These are phyloP conservation scores for Acacia melanoxylon DNA, from an alignment of 306 rosid species.

Conservation along the genomic window DNA sequence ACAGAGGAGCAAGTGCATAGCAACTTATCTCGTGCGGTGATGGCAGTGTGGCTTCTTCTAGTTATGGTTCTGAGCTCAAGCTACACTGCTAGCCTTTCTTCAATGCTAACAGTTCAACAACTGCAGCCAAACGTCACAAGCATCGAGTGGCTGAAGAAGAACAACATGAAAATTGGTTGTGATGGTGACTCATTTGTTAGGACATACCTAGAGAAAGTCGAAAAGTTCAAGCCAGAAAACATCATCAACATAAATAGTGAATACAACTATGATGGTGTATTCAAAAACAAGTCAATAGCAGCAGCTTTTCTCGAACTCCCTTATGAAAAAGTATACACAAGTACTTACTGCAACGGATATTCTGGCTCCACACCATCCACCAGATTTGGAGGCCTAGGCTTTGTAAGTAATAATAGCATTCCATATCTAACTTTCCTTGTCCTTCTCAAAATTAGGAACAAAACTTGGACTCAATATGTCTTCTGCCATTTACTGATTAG, in stretches of 20 bases:
- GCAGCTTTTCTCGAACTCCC: constrained; percentile 83
- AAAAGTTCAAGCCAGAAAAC: constrained; percentile 34
- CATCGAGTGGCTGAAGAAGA: constrained; percentile 42
- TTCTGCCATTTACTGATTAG: not conserved
- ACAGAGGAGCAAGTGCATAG: constrained; percentile 55
- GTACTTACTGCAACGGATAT: constrained; percentile 48
- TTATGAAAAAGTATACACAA: constrained; percentile 51
- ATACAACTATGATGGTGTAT: constrained; percentile 14
- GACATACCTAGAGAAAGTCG: constrained; percentile 43
- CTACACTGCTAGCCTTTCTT: constrained; percentile 76
- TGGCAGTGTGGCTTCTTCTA: constrained; percentile 59
- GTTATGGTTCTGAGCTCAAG: constrained; percentile 59
- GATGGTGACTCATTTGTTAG: constrained; percentile 56
- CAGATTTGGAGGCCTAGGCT: constrained; percentile 75
- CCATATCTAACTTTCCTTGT: not conserved
- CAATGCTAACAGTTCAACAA: constrained; percentile 61
- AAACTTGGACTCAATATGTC: not conserved
- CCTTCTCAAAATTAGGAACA: not conserved
- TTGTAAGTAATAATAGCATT: constrained; percentile 49
- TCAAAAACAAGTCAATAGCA: constrained; percentile 35
- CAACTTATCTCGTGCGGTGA: constrained; percentile 53
- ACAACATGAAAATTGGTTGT: constrained; percentile 52
- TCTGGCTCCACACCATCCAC: constrained; percentile 34
- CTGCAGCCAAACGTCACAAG: constrained; percentile 37
- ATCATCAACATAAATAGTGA: constrained; percentile 28